Conservation (phyloP, 2,329 filamentous ascomycete genomes). For the Paecilomyces sp. region DNA sequence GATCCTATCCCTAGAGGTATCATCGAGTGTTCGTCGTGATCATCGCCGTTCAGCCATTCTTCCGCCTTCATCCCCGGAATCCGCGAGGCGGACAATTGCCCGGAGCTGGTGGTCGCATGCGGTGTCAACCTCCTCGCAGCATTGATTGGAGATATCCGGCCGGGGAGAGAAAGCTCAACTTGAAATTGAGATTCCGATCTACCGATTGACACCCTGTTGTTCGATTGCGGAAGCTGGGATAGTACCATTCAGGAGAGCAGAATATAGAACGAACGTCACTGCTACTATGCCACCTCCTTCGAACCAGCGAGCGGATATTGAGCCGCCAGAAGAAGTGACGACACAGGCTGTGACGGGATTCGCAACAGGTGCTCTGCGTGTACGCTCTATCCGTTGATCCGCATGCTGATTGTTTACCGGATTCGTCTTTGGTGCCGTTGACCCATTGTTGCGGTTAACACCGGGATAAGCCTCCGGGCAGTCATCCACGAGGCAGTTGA, state of each 20-base stretch:
- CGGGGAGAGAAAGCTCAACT: not conserved
- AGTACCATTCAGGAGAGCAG: not conserved
- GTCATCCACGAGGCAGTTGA: not conserved
- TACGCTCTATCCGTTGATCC: slow-evolving; percentile 16
- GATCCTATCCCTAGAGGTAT: not conserved
- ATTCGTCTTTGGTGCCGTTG: not conserved
- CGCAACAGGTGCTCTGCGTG: slow-evolving; percentile 35
- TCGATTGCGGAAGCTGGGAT: not conserved
- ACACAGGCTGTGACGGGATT: slow-evolving; percentile 36
- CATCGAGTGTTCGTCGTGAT: not conserved
- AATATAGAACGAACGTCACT: not conserved
- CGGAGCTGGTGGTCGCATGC: not conserved
- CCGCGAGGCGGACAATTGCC: not conserved
- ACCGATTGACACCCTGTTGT: not conserved
- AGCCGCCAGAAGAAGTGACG: slow-evolving; percentile 36
- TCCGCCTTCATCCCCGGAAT: not conserved
- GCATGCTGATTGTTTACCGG: not conserved
- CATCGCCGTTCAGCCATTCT: not conserved
- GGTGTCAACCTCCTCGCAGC: not conserved
- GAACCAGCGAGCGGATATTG: slow-evolving; percentile 29
- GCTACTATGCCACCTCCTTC: slow-evolving; percentile 34
- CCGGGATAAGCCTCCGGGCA: not conserved
- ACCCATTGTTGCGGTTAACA: not conserved
- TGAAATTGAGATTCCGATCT: not conserved
- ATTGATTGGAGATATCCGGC: not conserved